Evolutionary conservation across 176 grass and related monocot genomes (phyloP).

Genomic region (Ampelocalamus luodianensis): DNA sequence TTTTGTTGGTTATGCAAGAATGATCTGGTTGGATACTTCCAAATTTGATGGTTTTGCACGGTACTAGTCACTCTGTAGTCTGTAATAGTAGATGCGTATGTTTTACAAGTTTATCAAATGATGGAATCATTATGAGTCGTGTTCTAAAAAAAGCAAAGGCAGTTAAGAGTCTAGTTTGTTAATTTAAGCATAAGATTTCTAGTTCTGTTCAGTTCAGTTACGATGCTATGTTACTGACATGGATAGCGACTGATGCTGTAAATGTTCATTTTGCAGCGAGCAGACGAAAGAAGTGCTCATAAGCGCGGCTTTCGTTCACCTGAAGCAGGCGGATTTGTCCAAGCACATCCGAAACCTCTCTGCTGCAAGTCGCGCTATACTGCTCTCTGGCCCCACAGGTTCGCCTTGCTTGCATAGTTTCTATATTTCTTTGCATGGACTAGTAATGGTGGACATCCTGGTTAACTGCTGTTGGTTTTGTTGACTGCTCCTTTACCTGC

Average conservation of each 20-base stretch:
- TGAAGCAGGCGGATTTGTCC: conserved; percentile 71
- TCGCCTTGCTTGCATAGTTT: neutral
- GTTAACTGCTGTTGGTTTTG: neutral
- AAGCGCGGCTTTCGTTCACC: conserved; percentile 90
- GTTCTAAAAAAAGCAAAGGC: conserved; percentile 1
- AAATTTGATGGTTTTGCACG: neutral
- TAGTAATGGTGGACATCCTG: neutral
- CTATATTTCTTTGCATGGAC: neutral
- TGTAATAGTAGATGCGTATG: neutral
- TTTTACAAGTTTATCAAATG: neutral
- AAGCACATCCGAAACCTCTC: conserved; percentile 91
- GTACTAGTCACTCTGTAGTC: neutral
- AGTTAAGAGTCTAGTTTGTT: neutral
- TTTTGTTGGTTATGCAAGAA: neutral
- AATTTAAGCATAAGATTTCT: neutral
- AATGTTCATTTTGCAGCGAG: conserved; percentile 59
- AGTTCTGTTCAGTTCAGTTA: conserved; percentile 16
- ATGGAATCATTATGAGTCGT: neutral
- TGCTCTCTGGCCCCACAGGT: conserved; percentile 92
- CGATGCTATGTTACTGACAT: neutral
- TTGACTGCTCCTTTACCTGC: neutral
- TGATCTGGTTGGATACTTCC: neutral
- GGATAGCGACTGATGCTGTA: conserved; percentile 3
- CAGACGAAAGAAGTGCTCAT: conserved; percentile 77
- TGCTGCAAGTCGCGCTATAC: conserved; percentile 77